A percentile compares a stretch with the other conserved stretches of the same genome.
These are phyloP conservation scores for Candida sp. DNA, from an alignment of 1,139 yeast species.

Conservation along the genomic window DNA sequence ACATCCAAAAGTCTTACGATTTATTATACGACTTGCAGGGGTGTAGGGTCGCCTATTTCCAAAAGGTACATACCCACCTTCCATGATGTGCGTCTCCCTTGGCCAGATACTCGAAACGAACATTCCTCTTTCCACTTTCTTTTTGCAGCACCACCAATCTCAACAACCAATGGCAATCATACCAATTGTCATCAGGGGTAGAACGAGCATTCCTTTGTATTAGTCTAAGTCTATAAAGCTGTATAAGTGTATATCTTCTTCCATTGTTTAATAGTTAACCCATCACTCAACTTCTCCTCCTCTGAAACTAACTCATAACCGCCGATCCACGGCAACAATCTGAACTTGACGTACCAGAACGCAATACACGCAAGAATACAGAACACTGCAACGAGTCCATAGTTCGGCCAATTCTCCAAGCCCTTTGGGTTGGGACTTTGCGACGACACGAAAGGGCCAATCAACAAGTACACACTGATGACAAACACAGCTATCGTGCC, in stretches of 20 bases:
- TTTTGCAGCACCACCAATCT: too few species aligned
- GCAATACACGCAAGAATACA: slow-evolving; percentile 36
- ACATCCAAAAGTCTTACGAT: neutral
- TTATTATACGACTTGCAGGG: neutral
- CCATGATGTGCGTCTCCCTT: neutral
- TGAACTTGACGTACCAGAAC: slow-evolving; percentile 56
- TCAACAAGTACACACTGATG: slow-evolving; percentile 41
- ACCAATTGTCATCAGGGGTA: too few species aligned
- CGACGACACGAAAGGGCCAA: slow-evolving; percentile 51
- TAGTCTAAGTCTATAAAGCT: slow-evolving; percentile 4
- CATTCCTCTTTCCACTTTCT: too few species aligned
- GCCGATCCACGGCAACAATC: slow-evolving; percentile 44
- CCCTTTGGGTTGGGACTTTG: slow-evolving; percentile 45
- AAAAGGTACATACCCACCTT: neutral
- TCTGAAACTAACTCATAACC: slow-evolving; percentile 46
- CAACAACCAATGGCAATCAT: too few species aligned
- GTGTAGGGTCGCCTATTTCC: neutral
- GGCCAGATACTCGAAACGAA: too few species aligned
- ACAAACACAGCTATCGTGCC: slow-evolving; percentile 49
- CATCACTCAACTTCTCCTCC: slow-evolving; percentile 50
- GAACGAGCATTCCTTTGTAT: neutral
- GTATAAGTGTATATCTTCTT: slow-evolving; percentile 11
- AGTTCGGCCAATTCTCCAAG: slow-evolving; percentile 53
- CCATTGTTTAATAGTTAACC: slow-evolving; percentile 61
- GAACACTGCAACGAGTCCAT: slow-evolving; percentile 45